These are phyloP conservation scores for Rhodocollybia butyracea DNA, from an alignment of 768 basidiomycete genomes.

Conservation along the genomic window DNA sequence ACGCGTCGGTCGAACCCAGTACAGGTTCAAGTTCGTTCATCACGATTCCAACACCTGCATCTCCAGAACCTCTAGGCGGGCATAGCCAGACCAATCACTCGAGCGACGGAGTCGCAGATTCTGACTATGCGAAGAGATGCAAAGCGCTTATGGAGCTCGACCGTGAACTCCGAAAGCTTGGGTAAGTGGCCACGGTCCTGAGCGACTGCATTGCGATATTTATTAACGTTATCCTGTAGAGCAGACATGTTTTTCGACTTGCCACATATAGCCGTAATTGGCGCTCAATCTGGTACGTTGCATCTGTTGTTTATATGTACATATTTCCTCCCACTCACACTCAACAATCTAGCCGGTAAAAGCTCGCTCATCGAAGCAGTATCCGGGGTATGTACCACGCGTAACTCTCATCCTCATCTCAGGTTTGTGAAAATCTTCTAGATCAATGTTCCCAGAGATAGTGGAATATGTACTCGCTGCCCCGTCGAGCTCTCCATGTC, in stretches of 20 bases:
- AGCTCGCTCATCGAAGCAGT: constrained; percentile 42
- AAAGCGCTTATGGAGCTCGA: constrained; percentile 31
- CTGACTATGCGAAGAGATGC: constrained; percentile 28
- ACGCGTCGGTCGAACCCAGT: background rate
- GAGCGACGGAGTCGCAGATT: background rate
- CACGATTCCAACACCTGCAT: too few species aligned
- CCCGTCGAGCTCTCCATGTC: constrained; percentile 18
- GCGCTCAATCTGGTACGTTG: constrained; percentile 35
- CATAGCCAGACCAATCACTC: background rate
- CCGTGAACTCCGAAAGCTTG: constrained; percentile 26
- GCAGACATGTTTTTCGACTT: constrained; percentile 23
- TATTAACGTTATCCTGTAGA: constrained; percentile 18
- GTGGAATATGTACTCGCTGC: constrained; percentile 50
- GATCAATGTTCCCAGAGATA: constrained; percentile 61
- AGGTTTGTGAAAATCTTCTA: constrained; percentile 17
- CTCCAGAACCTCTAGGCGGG: too few species aligned
- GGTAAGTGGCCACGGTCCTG: constrained; percentile 15
- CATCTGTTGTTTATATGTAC: constrained; percentile 2
- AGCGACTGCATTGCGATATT: background rate
- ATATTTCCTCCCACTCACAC: background rate
- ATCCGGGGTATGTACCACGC: constrained; percentile 27
- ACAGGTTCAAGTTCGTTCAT: too few species aligned
- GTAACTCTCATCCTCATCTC: background rate
- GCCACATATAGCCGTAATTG: constrained; percentile 38
- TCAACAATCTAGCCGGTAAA: constrained; percentile 31